Percentiles rank a stretch among this genome's conserved stretches.
Conservation (phyloP, 2,329 filamentous ascomycete species). For the Pleomassaria siparia region DNA sequence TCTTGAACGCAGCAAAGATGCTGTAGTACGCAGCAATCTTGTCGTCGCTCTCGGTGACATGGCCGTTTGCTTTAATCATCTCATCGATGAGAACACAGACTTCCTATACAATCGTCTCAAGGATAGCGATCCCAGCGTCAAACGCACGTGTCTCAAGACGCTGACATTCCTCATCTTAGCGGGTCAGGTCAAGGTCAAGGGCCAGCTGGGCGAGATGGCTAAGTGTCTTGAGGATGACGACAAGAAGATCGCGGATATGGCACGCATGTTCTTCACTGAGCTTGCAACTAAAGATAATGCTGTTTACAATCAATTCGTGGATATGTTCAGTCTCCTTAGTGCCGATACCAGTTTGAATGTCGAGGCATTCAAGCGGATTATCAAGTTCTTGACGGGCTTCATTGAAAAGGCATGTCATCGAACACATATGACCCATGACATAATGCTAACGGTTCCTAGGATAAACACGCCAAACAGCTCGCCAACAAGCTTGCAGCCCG, state of each 20-base stretch:
- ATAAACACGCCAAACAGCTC: constrained; percentile 95
- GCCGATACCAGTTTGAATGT: constrained; percentile 80
- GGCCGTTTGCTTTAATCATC: constrained; percentile 99
- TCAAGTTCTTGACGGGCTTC: constrained; percentile 92
- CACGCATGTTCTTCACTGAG: constrained; percentile 98
- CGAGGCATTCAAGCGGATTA: constrained; percentile 80
- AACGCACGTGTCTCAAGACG: constrained; percentile 97
- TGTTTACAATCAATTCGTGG: constrained; percentile 98
- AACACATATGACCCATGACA: not conserved
- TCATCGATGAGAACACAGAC: constrained; percentile 98
- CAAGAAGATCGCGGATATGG: constrained; percentile 88
- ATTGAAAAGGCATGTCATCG: constrained; percentile 82
- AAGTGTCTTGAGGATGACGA: constrained; percentile 98
- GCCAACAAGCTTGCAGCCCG: constrained; percentile 89
- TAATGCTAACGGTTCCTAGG: constrained; percentile 54
- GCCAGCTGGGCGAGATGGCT: constrained; percentile 97
- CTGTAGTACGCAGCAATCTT: constrained; percentile 91
- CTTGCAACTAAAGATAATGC: constrained; percentile 98
- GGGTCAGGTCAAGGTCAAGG: constrained; percentile 98
- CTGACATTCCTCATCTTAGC: constrained; percentile 95
- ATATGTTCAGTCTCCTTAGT: constrained; percentile 94
- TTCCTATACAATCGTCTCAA: constrained; percentile 94
- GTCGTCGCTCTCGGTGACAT: constrained; percentile 97
- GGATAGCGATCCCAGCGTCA: constrained; percentile 84
- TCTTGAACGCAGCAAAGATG: constrained; percentile 89